Base-by-base conservation (phyloP, 192 early-diverging fungal species). In the Mortierella alpina region DNA sequence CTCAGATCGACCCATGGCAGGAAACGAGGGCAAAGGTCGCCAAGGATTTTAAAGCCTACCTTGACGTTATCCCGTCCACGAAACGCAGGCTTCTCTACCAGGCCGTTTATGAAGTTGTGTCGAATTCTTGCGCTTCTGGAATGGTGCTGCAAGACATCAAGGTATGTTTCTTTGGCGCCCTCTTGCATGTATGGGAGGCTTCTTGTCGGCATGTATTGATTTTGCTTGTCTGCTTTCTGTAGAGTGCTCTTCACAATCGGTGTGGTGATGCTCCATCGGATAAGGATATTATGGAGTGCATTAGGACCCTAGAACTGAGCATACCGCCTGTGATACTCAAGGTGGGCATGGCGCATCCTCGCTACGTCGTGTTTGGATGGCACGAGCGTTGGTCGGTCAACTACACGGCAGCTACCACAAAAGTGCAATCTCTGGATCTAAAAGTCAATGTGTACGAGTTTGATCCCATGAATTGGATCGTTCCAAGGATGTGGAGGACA, bases 301-400 rank as follows among this genome's bases (percentile, higher is more conserved):
- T 80, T 17, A 44, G 45, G 5, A 58, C 10, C 0, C 53, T 80
- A 15, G 23, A 51, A 9, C 2, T 18, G 12, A 14, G 22, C 20
- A 22, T 46, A 1, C 70, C 52, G 11, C 22, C 65, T 0, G 54
- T 80, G 2, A 6, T 80, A 40, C 18, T 80, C 9, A 63, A 53
- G 20, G 70, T 80, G 1, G 70, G 77, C 4, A 68, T 68, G 66
- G 56, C 77, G 3, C 49, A 63, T 47, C 17, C 39, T 5, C 64
- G 77, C 22, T 80, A 63, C 40, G 66, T 80, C 4, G 18, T 52
- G 23, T 80, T 68, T 64, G 77, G 77, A 44, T 68, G 65, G 64
- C 77, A 80, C 18, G 44, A 80, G 22, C 6, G 18, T 0, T 72
- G 77, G 70, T 63, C 70, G 4, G 64, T 80, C 6, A 68, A 80